Evolutionary conservation across 805 yeast species (phyloP).

Genomic region (Teunomyces barrocoloradensis): DNA sequence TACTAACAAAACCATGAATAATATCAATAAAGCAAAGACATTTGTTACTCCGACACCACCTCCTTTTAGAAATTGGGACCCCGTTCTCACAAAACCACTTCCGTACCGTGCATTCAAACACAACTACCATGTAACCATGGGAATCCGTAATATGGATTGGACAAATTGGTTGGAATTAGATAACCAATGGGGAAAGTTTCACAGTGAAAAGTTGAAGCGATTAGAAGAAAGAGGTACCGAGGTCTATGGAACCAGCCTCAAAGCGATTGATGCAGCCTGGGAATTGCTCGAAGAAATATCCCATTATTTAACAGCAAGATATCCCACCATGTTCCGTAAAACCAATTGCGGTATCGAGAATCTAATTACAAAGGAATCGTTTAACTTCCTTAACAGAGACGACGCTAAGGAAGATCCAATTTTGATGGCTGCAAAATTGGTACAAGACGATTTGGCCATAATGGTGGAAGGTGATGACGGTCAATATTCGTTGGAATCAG

Average conservation of each 20-base stretch:
- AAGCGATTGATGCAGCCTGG: slow-evolving; percentile 52
- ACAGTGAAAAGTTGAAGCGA: slow-evolving; percentile 50
- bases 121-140: slow-evolving; percentile 66
- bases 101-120: slow-evolving; percentile 70
- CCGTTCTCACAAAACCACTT: slow-evolving; percentile 48
- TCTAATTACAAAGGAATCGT: slow-evolving; percentile 52
- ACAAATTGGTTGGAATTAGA: slow-evolving; percentile 66
- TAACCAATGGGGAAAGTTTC: slow-evolving; percentile 60
- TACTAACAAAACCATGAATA: slow-evolving; percentile 43
- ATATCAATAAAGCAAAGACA: slow-evolving; percentile 52
- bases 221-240: slow-evolving; percentile 45
- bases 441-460: slow-evolving; percentile 67
- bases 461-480: slow-evolving; percentile 62
- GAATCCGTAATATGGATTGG: slow-evolving; percentile 61
- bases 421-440: slow-evolving; percentile 53
- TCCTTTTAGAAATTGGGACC: slow-evolving; percentile 49
- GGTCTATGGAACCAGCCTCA: slow-evolving; percentile 49
- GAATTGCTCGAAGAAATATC: slow-evolving; percentile 56
- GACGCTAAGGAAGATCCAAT: slow-evolving; percentile 51
- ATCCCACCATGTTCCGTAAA: slow-evolving; percentile 51
- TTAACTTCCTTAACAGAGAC: slow-evolving; percentile 23
- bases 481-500: slow-evolving; percentile 55
- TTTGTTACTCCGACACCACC: slow-evolving; percentile 50
- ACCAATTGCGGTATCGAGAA: slow-evolving; percentile 50
- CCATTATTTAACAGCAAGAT: slow-evolving; percentile 52